Percentiles rank a stretch among this genome's conserved stretches.
These are phyloP conservation scores for Falciphora oryzae DNA, from an alignment of 2,329 filamentous ascomycete genomes.

Conservation along the genomic window DNA sequence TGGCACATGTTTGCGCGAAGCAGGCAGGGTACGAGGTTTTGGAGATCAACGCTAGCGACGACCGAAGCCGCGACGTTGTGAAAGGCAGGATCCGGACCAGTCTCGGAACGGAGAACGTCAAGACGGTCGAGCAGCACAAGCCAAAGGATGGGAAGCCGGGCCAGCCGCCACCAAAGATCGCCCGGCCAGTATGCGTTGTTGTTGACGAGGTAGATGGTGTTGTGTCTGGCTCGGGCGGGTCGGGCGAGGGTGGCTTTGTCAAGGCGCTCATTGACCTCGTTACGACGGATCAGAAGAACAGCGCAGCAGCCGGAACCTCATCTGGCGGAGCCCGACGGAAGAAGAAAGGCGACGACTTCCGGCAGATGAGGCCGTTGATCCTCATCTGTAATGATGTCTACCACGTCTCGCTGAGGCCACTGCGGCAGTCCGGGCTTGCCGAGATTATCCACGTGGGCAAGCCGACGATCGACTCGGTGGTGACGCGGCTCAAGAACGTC, in stretches of 20 bases:
- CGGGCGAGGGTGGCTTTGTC: slow-evolving; percentile 89
- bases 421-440: slow-evolving; percentile 78
- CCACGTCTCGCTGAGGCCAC: slow-evolving; percentile 76
- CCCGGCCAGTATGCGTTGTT: slow-evolving; percentile 84
- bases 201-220: slow-evolving; percentile 97
- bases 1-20: slow-evolving; percentile 90
- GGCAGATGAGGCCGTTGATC: slow-evolving; percentile 80
- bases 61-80: slow-evolving; percentile 83
- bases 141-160: slow-evolving; percentile 19
- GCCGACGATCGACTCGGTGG: slow-evolving; percentile 79
- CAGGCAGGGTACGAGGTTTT: slow-evolving; percentile 96
- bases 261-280: slow-evolving; percentile 92
- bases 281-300: slow-evolving; percentile 78
- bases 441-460: slow-evolving; percentile 91
- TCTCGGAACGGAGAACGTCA: slow-evolving; percentile 90
- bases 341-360: slow-evolving; percentile 80
- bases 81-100: slow-evolving; percentile 87
- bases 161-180: slow-evolving; percentile 56
- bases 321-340: slow-evolving; percentile 30
- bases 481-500: slow-evolving; percentile 71
- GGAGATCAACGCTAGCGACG: slow-evolving; percentile 97
- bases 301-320: slow-evolving; percentile 23
- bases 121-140: slow-evolving; percentile 58
- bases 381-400: slow-evolving; percentile 98
- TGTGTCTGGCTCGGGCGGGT: slow-evolving; percentile 68